phyloP scores from a whole-genome alignment of 2,329 filamentous ascomycete species.

The Pezicula rhizophila region DNA sequence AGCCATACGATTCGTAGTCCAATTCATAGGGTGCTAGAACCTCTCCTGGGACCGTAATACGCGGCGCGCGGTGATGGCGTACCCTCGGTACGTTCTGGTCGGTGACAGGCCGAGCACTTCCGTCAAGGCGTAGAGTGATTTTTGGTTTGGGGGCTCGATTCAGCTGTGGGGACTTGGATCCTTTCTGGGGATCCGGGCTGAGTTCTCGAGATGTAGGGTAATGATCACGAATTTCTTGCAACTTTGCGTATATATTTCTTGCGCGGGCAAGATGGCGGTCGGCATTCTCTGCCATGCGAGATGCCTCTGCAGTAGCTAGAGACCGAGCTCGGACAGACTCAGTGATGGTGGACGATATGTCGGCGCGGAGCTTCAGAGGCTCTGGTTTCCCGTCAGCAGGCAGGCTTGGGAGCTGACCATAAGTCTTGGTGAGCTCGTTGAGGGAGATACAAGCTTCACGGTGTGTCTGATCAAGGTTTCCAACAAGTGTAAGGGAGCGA shows the following conservation, averaged over 20 bases:
- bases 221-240: constrained; percentile 54
- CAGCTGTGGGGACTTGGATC: constrained; percentile 47
- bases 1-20: constrained; percentile 51
- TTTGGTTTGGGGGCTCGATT: constrained; percentile 37
- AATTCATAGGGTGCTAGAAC: constrained; percentile 61
- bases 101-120: constrained; percentile 36
- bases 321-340: constrained; percentile 50
- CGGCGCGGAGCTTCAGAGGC: constrained; percentile 47
- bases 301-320: constrained; percentile 55
- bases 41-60: constrained; percentile 61
- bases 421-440: constrained; percentile 49
- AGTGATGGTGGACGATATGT: constrained; percentile 53
- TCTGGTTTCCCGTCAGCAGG: constrained; percentile 40
- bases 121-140: constrained; percentile 37
- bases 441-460: constrained; percentile 48
- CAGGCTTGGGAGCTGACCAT: constrained; percentile 48
- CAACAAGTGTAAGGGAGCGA: constrained; percentile 59
- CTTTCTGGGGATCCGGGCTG: constrained; percentile 35
- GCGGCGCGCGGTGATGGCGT: constrained; percentile 36
- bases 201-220: constrained; percentile 46
- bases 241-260: constrained; percentile 51
- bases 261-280: constrained; percentile 56
- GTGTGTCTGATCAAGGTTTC: constrained; percentile 56
- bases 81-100: constrained; percentile 9
- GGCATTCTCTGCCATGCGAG: constrained; percentile 58